These are phyloP conservation scores for Diutina siamensis DNA, from an alignment of 1,139 yeast species.

Conservation along the genomic window DNA sequence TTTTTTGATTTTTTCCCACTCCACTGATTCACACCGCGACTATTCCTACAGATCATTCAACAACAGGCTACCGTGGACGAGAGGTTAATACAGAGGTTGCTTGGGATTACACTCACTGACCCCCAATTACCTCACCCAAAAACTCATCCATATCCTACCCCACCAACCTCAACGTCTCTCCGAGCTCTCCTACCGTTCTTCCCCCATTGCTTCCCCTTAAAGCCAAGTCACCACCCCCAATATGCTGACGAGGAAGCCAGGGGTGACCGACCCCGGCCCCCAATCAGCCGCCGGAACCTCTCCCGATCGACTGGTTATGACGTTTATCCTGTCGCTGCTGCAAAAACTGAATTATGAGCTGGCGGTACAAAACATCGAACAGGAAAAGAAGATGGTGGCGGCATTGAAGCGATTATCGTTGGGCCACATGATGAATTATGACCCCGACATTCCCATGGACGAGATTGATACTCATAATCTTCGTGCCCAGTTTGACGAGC, in stretches of 20 bases:
- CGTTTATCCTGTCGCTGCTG: conserved; percentile 1
- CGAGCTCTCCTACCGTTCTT: background rate
- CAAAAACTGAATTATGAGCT: conserved; percentile 18
- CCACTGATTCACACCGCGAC: background rate
- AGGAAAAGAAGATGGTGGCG: conserved; percentile 47
- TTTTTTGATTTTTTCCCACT: background rate
- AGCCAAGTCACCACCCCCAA: background rate
- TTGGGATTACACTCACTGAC: background rate
- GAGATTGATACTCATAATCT: conserved; percentile 19
- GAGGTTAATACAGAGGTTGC: background rate
- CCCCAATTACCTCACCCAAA: no score
- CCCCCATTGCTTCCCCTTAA: background rate
- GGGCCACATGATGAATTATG: conserved; percentile 41
- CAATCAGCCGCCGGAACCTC: background rate
- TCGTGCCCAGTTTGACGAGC: conserved; percentile 4
- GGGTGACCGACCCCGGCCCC: background rate
- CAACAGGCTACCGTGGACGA: background rate
- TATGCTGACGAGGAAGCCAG: background rate
- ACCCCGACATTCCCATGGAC: conserved; percentile 43
- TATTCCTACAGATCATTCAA: background rate
- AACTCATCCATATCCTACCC: background rate
- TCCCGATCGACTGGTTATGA: conserved; percentile 3
- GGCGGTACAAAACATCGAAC: conserved; percentile 40
- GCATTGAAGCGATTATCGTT: conserved; percentile 45
- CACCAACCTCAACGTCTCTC: no score